phyloP scores from a whole-genome alignment of 208 protist genomes.

The Trypanosoma theileri region DNA sequence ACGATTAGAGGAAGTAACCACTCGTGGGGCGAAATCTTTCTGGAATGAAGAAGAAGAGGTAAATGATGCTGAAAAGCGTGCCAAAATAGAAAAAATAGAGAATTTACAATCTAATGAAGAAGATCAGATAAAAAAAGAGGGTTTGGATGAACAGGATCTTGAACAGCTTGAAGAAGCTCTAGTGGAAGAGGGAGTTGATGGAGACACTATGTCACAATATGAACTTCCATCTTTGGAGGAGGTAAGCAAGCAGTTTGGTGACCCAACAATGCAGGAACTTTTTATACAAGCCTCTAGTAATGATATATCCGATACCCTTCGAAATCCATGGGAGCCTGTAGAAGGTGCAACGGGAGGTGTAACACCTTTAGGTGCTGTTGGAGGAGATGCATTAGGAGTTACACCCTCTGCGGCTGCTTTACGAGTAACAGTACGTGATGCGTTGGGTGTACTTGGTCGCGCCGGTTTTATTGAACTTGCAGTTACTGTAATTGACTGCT shows the following conservation, averaged over 20 bases:
- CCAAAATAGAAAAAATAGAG: constrained; percentile 2
- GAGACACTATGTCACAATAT: constrained; percentile 25
- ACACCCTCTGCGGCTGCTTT: constrained; percentile 19
- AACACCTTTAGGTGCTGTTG: constrained; percentile 15
- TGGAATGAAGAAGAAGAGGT: constrained; percentile 20
- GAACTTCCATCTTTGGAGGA: constrained; percentile 81
- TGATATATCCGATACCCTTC: constrained; percentile 14
- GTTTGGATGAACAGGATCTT: constrained; percentile 40
- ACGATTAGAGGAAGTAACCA: constrained; percentile 26
- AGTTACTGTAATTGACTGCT: constrained; percentile 77
- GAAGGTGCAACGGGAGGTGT: not conserved
- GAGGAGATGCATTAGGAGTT: constrained; percentile 1
- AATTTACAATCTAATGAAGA: not conserved
- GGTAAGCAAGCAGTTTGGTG: constrained; percentile 73
- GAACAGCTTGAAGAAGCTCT: constrained; percentile 47
- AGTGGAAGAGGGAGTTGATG: constrained; percentile 14
- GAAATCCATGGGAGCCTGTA: constrained; percentile 17
- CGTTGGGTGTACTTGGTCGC: constrained; percentile 56
- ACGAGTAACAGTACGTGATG: constrained; percentile 71
- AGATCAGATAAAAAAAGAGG: not conserved
- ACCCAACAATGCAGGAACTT: constrained; percentile 77
- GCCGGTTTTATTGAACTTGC: constrained; percentile 68
- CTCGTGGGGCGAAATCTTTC: constrained; percentile 19
- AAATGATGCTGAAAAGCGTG: constrained; percentile 10
- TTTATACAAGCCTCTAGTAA: constrained; percentile 77